Evolutionary conservation across 2,329 filamentous ascomycete genomes (phyloP), one percentile per base, ranked within the genome.

Genomic region (Microdochium paspali): DNA sequence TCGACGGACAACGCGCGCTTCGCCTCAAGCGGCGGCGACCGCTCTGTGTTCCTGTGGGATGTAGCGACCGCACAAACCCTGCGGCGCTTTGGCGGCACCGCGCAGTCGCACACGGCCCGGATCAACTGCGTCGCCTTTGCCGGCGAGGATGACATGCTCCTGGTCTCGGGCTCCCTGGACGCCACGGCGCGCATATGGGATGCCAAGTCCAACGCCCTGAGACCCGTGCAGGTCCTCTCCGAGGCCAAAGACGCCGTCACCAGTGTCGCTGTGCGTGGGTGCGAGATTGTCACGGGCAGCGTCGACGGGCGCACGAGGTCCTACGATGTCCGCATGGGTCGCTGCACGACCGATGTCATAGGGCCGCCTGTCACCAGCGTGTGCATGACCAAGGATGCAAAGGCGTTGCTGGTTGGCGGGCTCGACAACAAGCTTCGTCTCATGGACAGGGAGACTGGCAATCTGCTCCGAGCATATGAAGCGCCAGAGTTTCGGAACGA

Each of bases 1-100:
- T 71, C 80, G 7, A 61, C 71, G 23, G 84, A 89, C 68, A 98
- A 98, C 66, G 79, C 88, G 54, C 81, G 81, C 40, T 96, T 98
- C 64, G 84, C 83, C 10, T 90, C 84, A n/a, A 79, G 81, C 1
- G 93, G 93, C 55, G 93, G 93, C 50, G 93, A 98, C 69, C 87
- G 91, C 56, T 76, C 79, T 51, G 89, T 95, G 0, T 96, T 96
- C 61, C 74, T 96, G 4, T 97, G 93, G 93, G 93, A 98, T 66
- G 93, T 97, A 0, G 75, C 84, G 44, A 85, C 83, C 2, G 89
- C 86, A 18, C 75, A 79, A 56, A 95, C 91, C 3, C 70, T 86
- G 24, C 78, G 87, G 21, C 77, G 93, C 24, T 93, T 91, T 65
- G 74, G 74, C 18, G 76, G 77, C 21, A 76, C 75, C 49, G 61